A percentile compares a stretch with the other conserved stretches of the same genome.
These are phyloP conservation scores for Aphanomyces stellatus DNA, from an alignment of 352 stramenopile species.

Conservation along the genomic window DNA sequence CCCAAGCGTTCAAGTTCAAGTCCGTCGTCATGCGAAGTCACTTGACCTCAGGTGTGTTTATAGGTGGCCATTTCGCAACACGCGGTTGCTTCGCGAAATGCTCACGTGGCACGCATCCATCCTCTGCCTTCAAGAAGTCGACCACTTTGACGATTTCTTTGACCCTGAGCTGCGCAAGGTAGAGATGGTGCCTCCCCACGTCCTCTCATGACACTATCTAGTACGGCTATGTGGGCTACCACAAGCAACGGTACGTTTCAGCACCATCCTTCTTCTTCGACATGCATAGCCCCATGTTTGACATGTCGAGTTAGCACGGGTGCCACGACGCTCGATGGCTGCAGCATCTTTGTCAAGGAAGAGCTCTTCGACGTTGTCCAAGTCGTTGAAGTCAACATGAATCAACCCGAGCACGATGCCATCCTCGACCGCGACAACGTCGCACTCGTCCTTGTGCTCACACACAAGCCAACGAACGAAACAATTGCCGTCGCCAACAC, in stretches of 20 bases:
- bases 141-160: slow-evolving; percentile 66
- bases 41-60: neutral
- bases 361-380: slow-evolving; percentile 37
- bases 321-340: slow-evolving; percentile 49
- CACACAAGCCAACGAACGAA: slow-evolving; percentile 22
- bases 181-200: neutral
- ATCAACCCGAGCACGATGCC: slow-evolving; percentile 30
- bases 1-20: slow-evolving; percentile 40
- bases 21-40: too few species aligned
- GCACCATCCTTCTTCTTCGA: too few species aligned
- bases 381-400: slow-evolving; percentile 38
- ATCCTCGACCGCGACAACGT: slow-evolving; percentile 55
- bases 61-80: slow-evolving; percentile 42
- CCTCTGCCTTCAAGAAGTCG: slow-evolving; percentile 61
- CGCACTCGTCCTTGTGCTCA: slow-evolving; percentile 38
- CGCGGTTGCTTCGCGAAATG: slow-evolving; percentile 45
- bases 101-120: slow-evolving; percentile 35
- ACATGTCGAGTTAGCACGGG: slow-evolving; percentile 55
- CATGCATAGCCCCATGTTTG: too few species aligned
- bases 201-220: neutral
- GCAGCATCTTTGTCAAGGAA: slow-evolving; percentile 52
- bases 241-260: slow-evolving; percentile 38
- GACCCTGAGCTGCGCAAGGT: slow-evolving; percentile 43
- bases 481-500: slow-evolving; percentile 50
- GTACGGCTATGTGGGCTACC: slow-evolving; percentile 40